Conservation (phyloP, 1,139 yeast genomes). For the Spathaspora sp. region DNA sequence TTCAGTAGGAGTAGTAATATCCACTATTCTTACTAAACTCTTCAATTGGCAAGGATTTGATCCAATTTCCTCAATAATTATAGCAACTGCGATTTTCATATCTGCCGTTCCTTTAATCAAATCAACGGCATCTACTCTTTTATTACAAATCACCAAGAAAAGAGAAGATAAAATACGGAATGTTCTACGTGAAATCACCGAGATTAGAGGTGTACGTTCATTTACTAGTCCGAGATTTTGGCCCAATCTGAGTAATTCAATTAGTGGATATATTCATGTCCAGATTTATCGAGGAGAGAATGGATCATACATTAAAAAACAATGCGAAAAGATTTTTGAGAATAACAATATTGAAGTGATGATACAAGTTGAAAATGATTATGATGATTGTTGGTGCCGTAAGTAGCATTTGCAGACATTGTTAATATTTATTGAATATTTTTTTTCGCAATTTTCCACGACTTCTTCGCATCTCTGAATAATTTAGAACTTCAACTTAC, state of each 20-base stretch:
- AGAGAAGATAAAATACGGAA: constrained; percentile 61
- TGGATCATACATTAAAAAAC: constrained; percentile 56
- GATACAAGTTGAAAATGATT: constrained; percentile 61
- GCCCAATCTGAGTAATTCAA: constrained; percentile 48
- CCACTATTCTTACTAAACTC: constrained; percentile 66
- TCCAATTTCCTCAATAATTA: constrained; percentile 87
- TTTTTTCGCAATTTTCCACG: constrained; percentile 2
- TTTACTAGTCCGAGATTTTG: constrained; percentile 90
- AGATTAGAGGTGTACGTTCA: constrained; percentile 77
- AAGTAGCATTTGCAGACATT: background rate
- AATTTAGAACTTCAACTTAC: background rate
- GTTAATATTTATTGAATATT: background rate
- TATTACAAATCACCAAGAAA: constrained; percentile 57
- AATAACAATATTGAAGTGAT: constrained; percentile 43
- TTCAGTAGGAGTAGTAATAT: constrained; percentile 90
- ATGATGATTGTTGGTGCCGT: constrained; percentile 62
- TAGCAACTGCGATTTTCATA: constrained; percentile 73
- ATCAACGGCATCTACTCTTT: constrained; percentile 74
- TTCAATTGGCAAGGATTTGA: constrained; percentile 72
- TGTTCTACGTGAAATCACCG: constrained; percentile 63
- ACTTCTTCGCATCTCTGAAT: constrained; percentile 2
- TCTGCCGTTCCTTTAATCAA: constrained; percentile 83
- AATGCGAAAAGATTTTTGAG: constrained; percentile 51
- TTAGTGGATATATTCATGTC: constrained; percentile 65
- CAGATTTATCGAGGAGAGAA: constrained; percentile 71